phyloP scores from a whole-genome alignment of 78 protist species.

The Emiliania huxleyi region DNA sequence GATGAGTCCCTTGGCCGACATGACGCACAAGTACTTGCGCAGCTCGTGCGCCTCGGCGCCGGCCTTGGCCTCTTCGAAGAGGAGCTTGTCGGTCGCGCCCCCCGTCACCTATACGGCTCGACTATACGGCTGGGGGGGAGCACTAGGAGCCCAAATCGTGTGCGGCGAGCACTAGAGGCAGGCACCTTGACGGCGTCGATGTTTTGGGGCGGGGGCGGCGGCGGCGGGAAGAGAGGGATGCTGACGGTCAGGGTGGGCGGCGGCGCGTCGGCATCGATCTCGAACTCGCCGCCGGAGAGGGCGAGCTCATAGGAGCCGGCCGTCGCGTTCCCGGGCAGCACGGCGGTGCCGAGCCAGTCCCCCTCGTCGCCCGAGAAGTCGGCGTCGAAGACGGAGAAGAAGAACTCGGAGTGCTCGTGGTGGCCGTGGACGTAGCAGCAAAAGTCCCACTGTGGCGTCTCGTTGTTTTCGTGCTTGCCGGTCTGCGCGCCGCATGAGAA shows the following conservation, averaged over 20 bases:
- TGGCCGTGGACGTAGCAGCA: neutral
- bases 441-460: neutral
- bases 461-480: too few relatives aligned
- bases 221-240: neutral
- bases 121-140: neutral
- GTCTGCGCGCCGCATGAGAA: too few relatives aligned
- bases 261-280: neutral
- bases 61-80: neutral
- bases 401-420: neutral
- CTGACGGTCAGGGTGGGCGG: neutral
- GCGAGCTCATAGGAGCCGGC: neutral
- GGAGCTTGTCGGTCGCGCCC: neutral
- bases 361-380: neutral
- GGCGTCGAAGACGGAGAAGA: neutral
- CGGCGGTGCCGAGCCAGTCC: neutral
- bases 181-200: too few relatives aligned
- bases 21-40: neutral
- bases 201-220: neutral
- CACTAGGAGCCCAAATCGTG: neutral
- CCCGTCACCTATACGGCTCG: neutral
- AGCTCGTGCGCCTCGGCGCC: neutral
- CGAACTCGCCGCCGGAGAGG: neutral
- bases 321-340: neutral
- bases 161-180: too few relatives aligned
- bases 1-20: neutral